These are phyloP conservation scores for Strobilomyces echinocephalus DNA, from an alignment of 768 basidiomycete genomes.

Conservation along the genomic window DNA sequence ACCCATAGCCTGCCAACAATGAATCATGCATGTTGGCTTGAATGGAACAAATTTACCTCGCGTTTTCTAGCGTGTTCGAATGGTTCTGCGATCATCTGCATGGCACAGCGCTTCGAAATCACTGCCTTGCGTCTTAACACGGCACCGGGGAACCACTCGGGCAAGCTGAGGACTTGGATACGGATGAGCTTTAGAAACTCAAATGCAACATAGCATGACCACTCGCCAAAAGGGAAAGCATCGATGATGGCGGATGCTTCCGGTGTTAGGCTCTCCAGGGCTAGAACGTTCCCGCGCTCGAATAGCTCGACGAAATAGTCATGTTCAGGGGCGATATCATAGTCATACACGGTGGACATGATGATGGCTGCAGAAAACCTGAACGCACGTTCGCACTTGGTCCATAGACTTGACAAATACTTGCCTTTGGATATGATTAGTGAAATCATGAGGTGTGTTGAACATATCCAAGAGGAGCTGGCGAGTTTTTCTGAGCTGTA, in stretches of 20 bases:
- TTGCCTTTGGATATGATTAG: conserved; percentile 7
- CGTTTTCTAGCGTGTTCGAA: conserved; percentile 13
- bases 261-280: background rate
- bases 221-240: background rate
- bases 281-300: background rate
- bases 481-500: conserved; percentile 18
- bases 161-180: conserved; percentile 10
- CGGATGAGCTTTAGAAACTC: too few relatives aligned
- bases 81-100: conserved; percentile 13
- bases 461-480: conserved; percentile 17
- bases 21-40: background rate
- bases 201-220: too few relatives aligned
- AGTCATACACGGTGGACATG: conserved; percentile 39
- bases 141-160: conserved; percentile 24
- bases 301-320: background rate
- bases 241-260: conserved; percentile 1
- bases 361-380: conserved; percentile 35
- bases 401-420: background rate
- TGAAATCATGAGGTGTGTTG: background rate
- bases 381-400: background rate
- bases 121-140: conserved; percentile 25
- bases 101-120: conserved; percentile 4
- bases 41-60: conserved; percentile 2
- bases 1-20: conserved; percentile 7
- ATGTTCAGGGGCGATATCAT: background rate